Evolutionary conservation across 1,284 basidiomycete genomes (phyloP), one percentile per base, ranked within the genome.

Genomic region (Mycena sp.): DNA sequence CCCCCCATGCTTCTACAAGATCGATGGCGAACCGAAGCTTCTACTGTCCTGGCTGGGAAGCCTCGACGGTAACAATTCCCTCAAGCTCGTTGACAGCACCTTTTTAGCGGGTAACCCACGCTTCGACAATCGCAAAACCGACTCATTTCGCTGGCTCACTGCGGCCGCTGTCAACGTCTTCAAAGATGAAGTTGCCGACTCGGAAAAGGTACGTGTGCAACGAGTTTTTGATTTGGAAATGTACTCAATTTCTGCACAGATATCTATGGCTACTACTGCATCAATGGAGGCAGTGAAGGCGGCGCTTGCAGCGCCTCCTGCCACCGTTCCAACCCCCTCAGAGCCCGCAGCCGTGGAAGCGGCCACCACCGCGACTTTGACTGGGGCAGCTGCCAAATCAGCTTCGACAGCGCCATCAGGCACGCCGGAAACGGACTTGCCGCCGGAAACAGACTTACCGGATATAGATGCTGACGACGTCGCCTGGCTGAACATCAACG

Each of bases 21-120:
- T 73, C 10, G 59, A 71, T 10, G 67, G 71, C 28, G 75, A 78
- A 50, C 57, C 62, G 0, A 58, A 58, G 0, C 58, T 75, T 0
- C 6, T 46, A 4, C 72, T 70, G 35, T 53, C 58, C 0, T 59
- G 73, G 0, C 65, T 78, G 3, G 48, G 64, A 7, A 58, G 67
- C 4, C 69, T 78, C 43, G 78, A 80, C 56, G 78, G 77, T 9
- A 78, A 79, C 57, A 74, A 76, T 46, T 78, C 74, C 0, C 65
- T 79, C 4, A 78, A 78, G 65, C 67, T 77, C 0, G 62, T 77
- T 10, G 67, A 70, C 44, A 2, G 63, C 62, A 12, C 30, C 16
- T 6, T 70, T 66, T 49, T 46, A 14, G 6, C 38, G 50, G 29
- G 73, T 56, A 32, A 67, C 70, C 16, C 75, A 71, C 60, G 61